Conservation (phyloP, 2,329 filamentous ascomycete genomes). For the Aspergillus sp. region DNA sequence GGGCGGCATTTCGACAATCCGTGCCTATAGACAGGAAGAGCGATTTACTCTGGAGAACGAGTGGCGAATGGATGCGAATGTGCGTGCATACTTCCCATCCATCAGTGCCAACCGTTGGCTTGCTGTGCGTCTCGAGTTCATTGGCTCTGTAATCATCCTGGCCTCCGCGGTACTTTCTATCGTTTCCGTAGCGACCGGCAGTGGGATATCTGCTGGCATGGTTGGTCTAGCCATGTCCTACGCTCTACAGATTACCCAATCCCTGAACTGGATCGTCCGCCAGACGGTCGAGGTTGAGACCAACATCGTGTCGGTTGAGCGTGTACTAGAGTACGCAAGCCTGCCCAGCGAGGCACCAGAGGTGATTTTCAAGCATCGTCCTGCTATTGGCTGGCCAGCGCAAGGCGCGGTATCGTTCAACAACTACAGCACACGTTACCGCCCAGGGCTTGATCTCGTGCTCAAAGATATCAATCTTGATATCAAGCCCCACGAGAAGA, state of each 20-base stretch:
- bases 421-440: constrained; percentile 92
- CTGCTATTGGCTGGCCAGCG: constrained; percentile 87
- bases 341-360: constrained; percentile 93
- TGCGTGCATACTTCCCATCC: constrained; percentile 92
- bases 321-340: constrained; percentile 90
- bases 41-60: constrained; percentile 93
- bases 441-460: constrained; percentile 84
- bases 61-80: constrained; percentile 93
- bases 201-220: constrained; percentile 66
- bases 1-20: constrained; percentile 90
- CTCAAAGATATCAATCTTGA: constrained; percentile 88
- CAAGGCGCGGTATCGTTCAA: constrained; percentile 86
- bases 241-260: constrained; percentile 93
- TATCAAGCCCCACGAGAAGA: constrained; percentile 96
- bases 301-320: constrained; percentile 98
- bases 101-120: constrained; percentile 95
- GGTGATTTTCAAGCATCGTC: constrained; percentile 82
- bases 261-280: constrained; percentile 97
- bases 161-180: constrained; percentile 80
- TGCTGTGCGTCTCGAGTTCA: constrained; percentile 90
- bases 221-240: constrained; percentile 97
- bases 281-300: constrained; percentile 99
- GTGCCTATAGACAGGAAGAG: constrained; percentile 85
- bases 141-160: constrained; percentile 91
- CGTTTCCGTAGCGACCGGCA: constrained; percentile 71